Evolutionary conservation across 306 rosid genomes (phyloP), one percentile per base, ranked within the genome.

Genomic region (Vigna angularis): DNA sequence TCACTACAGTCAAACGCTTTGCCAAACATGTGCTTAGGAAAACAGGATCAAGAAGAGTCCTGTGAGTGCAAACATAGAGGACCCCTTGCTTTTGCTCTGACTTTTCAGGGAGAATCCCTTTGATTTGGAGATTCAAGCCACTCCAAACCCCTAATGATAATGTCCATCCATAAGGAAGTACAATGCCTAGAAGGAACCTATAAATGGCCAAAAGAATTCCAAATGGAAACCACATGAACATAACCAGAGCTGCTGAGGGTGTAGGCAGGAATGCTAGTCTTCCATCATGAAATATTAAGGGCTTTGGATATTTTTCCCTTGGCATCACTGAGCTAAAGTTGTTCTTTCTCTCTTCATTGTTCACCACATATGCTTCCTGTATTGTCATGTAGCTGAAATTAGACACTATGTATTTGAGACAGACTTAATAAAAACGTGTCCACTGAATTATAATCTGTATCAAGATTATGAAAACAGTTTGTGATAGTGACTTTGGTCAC

Each of bases 181-280:
- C 18, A 30, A 84, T 30, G 0, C 99, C 98, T 0, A 90, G 13
- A 0, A 83, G 84, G 78, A 95, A 82, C 74, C 99, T 84, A 55
- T 85, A 89, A 24, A 95, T 86, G 66, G 98, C 86, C 7, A 93
- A 32, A 22, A 80, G 6, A 9, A 89, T 69, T 13, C 93, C 99
- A 34, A 95, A 6, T 26, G 98, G 99, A 20, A 95, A 71, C 97
- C 96, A 95, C 73, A 91, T 59, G 85, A 95, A 88, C 96, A 91
- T 87, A 61, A 8, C 20, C 0, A 95, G 90, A 62, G 94, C 83
- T 79, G 99, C 90, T 12, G 69, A 70, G 0, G 99, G 97, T 1
- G 98, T 95, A 6, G 99, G 99, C 58, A 94, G 70, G 83, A 91
- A 94, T 22, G 97, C 98, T 13, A 91, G 75, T 79, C 98, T 90